Base-by-base conservation (phyloP, 192 early-diverging fungal species). In the Coemansia sp. region DNA sequence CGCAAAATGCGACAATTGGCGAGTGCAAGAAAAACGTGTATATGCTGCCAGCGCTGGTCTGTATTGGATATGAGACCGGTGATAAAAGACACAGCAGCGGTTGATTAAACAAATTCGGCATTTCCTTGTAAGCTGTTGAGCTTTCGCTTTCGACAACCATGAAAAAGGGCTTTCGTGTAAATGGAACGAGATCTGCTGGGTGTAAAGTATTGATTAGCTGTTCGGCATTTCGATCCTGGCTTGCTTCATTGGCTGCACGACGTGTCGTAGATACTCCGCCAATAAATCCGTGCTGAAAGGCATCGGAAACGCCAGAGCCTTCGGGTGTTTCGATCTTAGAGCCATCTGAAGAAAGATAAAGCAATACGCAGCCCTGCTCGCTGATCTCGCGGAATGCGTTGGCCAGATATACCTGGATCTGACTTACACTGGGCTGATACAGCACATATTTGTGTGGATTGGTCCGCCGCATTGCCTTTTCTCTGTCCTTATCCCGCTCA, bases 21-120 rank as follows among this genome's bases (percentile, higher is more conserved):
- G 90, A 88, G 74, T 97, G 93, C 60, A 98, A 77, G 68, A 98
- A 98, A 61, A 98, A 72, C 5, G 95, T 98, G 67, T 97, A 98
- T 11, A 98, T 85, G 74, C 90, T 91, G 32, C 97, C 97, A 4
- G 92, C 86, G 81, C 83, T 82, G 57, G 88, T 83, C 4, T 11
- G 17, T 1, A 63, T 32, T 29, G 95, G 94, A 64, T 96, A 97
- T 59, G 91, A 88, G 0, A 85, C 84, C 1, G 95, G 97, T n/a
- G 94, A 95, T 72, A 96, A 84, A 6, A 99, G 84, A 59, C 88
- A 90, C 63, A 95, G 87, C 56, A 95, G 83, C 7, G 94, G 88
- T 66, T 94, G 91, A 67, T 88, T 86, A 72, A 98, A 98, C 3
- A 96, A 83, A 31, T 88, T 89, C 10, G 93, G 90, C 70, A 96